Evolutionary conservation across 805 yeast species (phyloP).

Genomic region (Lipomyces japonicus): DNA sequence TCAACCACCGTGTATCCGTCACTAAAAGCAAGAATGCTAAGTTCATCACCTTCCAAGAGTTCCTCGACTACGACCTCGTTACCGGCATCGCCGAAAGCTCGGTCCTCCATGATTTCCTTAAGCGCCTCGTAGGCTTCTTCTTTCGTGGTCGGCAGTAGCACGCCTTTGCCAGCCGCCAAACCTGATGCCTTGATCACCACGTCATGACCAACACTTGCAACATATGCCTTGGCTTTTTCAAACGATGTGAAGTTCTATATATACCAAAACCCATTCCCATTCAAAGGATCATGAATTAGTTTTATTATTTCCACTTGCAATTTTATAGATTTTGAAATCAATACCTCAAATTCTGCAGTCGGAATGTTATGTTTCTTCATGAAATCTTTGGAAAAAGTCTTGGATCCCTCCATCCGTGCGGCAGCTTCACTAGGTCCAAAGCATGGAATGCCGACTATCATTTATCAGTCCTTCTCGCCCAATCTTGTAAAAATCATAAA

Average conservation of each 20-base stretch:
- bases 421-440: constrained; percentile 94
- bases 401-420: constrained; percentile 94
- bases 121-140: constrained; percentile 84
- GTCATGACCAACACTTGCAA: constrained; percentile 60
- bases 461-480: not conserved
- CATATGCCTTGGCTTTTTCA: constrained; percentile 69
- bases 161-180: constrained; percentile 98
- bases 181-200: constrained; percentile 97
- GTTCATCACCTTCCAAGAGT: constrained; percentile 93
- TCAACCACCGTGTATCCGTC: constrained; percentile 91
- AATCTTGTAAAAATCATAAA: not conserved
- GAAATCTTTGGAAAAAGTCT: constrained; percentile 87
- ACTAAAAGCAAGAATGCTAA: constrained; percentile 82
- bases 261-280: not conserved
- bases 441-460: constrained; percentile 80
- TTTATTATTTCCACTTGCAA: no score
- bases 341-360: constrained; percentile 72
- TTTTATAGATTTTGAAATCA: not conserved
- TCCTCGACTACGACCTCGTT: constrained; percentile 94
- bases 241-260: constrained; percentile 63
- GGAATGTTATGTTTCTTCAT: constrained; percentile 92
- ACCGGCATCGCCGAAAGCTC: constrained; percentile 90
- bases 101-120: constrained; percentile 82
- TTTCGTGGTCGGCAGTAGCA: constrained; percentile 77
- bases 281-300: no score